phyloP scores from a whole-genome alignment of 768 basidiomycete genomes.

The Strobilomyces echinocephalus region DNA sequence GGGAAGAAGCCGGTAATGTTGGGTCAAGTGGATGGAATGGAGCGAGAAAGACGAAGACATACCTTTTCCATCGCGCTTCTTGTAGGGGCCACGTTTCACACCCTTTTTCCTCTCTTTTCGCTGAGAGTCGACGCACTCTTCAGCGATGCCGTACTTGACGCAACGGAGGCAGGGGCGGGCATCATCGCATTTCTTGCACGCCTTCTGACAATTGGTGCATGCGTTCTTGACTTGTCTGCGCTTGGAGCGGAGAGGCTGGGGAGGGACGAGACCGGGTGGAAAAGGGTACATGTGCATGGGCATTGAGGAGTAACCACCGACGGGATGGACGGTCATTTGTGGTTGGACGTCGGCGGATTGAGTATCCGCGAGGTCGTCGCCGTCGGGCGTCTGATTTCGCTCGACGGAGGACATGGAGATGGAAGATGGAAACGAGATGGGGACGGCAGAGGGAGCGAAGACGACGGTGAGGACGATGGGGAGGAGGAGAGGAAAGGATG shows the following conservation, averaged over 20 bases:
- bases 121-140: slow-evolving; percentile 86
- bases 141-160: slow-evolving; percentile 82
- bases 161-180: slow-evolving; percentile 91
- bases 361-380: slow-evolving; percentile 35
- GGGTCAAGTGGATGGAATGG: slow-evolving; percentile 16
- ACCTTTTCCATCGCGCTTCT: slow-evolving; percentile 94
- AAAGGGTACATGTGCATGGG: slow-evolving; percentile 72
- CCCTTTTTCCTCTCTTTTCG: slow-evolving; percentile 91
- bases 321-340: slow-evolving; percentile 49
- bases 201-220: slow-evolving; percentile 86
- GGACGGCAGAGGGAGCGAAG: slow-evolving; percentile 31
- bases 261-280: slow-evolving; percentile 42
- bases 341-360: slow-evolving; percentile 38
- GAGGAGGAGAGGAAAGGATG: slow-evolving; percentile 10
- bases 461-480: slow-evolving; percentile 19
- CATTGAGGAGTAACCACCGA: slow-evolving; percentile 45
- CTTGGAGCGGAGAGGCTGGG: slow-evolving; percentile 60
- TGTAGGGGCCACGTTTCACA: slow-evolving; percentile 84
- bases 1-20: slow-evolving; percentile 6
- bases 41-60: slow-evolving; percentile 35
- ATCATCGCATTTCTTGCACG: slow-evolving; percentile 90
- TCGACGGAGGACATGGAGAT: slow-evolving; percentile 34
- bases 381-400: slow-evolving; percentile 38
- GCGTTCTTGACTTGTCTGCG: slow-evolving; percentile 89
- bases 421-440: slow-evolving; percentile 21